Evolutionary conservation across 306 rosid species (phyloP).

Genomic region (Vicia faba): DNA sequence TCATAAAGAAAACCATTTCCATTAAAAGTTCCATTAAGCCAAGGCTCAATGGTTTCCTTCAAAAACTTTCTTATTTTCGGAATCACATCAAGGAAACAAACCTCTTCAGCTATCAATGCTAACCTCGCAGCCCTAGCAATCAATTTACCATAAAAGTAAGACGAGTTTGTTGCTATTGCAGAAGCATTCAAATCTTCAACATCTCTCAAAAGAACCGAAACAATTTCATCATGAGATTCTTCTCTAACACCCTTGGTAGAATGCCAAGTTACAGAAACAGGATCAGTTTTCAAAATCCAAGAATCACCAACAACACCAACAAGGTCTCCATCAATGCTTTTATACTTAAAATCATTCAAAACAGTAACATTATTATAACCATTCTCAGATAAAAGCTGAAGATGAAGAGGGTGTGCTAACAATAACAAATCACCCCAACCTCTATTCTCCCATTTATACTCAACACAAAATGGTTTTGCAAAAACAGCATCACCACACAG

Average conservation of each 20-base stretch:
- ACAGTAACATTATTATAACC: slow-evolving; percentile 39
- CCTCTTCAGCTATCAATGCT: slow-evolving; percentile 89
- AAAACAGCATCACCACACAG: slow-evolving; percentile 68
- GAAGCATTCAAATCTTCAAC: slow-evolving; percentile 56
- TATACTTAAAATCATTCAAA: slow-evolving; percentile 64
- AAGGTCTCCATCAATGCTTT: slow-evolving; percentile 83
- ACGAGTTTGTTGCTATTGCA: slow-evolving; percentile 48
- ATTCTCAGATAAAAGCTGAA: slow-evolving; percentile 48
- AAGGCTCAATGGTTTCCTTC: slow-evolving; percentile 76
- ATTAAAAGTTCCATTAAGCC: slow-evolving; percentile 71
- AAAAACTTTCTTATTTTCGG: slow-evolving; percentile 57
- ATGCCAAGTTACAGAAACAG: slow-evolving; percentile 82
- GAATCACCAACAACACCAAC: slow-evolving; percentile 88
- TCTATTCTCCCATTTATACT: slow-evolving; percentile 69
- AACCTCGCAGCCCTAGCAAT: slow-evolving; percentile 84
- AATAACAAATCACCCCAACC: slow-evolving; percentile 79
- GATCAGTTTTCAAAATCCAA: slow-evolving; percentile 66
- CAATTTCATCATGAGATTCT: slow-evolving; percentile 55
- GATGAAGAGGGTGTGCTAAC: slow-evolving; percentile 90
- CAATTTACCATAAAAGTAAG: slow-evolving; percentile 75
- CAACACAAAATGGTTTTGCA: slow-evolving; percentile 56
- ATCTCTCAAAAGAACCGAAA: slow-evolving; percentile 61
- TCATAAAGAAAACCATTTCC: slow-evolving; percentile 88
- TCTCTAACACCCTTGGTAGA: slow-evolving; percentile 57
- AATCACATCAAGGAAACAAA: slow-evolving; percentile 55